Evolutionary conservation across 148 eudicot species (phyloP), one percentile per base, ranked within the genome.

Genomic region (Rheum nobile): DNA sequence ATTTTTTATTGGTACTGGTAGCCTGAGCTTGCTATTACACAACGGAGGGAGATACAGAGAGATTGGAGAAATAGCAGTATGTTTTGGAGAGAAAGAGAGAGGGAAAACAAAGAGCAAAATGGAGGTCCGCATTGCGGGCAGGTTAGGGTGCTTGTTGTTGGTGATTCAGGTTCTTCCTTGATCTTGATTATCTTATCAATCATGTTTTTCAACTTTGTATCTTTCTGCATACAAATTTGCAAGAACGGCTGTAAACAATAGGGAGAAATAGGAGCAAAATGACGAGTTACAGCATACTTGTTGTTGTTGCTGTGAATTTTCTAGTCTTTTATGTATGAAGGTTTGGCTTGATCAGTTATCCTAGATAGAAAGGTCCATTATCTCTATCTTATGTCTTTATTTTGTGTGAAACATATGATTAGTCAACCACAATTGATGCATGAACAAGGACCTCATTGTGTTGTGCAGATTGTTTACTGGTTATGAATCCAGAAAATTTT

Each of bases 1-100:
- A 41, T 41, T 41, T 41, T 41, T 8, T 0, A 41, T 19, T 31
- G 37, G n/a, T 31, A 26, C 37, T 67, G 19, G 21, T 67, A 31
- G 38, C 17, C 16, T 67, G 71, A 67, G 32, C 17, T 13, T 16
- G n/a, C 4, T 12, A 29, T 39, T n/a, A 19, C 22, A 5, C 21
- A 68, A 12, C 47, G 47, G 44, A 8, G 14, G 54, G 19, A 57
- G 67, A 31, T 32, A 61, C 11, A 1, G 19, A 47, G 44, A 19
- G 26, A 5, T 19, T 35, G 54, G 34, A 47, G 44, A 19, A n/a
- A 6, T 14, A 52, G 54, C 2, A 57, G 67, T 0, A 74, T 74
- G 76, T 74, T 74, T 74, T 74, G 76, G 76, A 57, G 76, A 70
- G 76, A 74, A 13, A 28, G 71, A 16, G 71, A 74, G 35, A 37